Base-by-base conservation (phyloP, 352 stramenopile genomes). In the Globisporangium cylindrosporum region DNA sequence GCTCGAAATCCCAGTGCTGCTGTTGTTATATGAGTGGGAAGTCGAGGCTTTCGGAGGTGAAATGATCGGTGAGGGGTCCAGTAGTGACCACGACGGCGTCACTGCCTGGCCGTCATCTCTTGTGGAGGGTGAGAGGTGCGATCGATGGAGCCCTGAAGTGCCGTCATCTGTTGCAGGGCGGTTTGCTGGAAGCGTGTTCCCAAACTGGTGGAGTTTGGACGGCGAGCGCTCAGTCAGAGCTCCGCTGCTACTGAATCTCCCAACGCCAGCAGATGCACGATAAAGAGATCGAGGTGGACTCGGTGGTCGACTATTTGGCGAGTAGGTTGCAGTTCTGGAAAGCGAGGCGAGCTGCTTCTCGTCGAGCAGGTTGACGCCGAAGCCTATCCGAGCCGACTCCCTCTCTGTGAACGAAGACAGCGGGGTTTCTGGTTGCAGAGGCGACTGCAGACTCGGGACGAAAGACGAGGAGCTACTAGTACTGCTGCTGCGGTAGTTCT, bases 341-440 rank as follows among this genome's bases (percentile, higher is more conserved):
- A 91, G 75, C n/a, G 62, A 57, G 6, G 73, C 76, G 32, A 92
- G 68, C 0, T 72, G 78, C 25, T 78, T 84, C 18, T 90, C 72
- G 51, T 90, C 74, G 4, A 69, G 58, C 15, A 92, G 64, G 38
- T 91, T 73, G 46, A 86, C 76, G 15, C 76, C 66, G 0, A 78
- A 53, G 0, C 82, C 84, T 74, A 82, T 85, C 59, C 74, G 77
- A 32, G 81, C 75, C 1, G 75, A 79, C 7, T 84, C 74, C 0
- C 77, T 66, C 1, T 68, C 69, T n/a, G 73, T 82, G 55, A 86
- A 88, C 0, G 72, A 61, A 7, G 73, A 73, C n/a, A 76, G 57
- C n/a, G 81, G 73, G 4, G 73, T 82, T 12, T 84, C 71, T 1
- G 73, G 72, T 48, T 75, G 77, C 20, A 81, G 62, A n/a, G 68